phyloP scores from a whole-genome alignment of 768 basidiomycete species.

The Omphalotus guepiniiformis region DNA sequence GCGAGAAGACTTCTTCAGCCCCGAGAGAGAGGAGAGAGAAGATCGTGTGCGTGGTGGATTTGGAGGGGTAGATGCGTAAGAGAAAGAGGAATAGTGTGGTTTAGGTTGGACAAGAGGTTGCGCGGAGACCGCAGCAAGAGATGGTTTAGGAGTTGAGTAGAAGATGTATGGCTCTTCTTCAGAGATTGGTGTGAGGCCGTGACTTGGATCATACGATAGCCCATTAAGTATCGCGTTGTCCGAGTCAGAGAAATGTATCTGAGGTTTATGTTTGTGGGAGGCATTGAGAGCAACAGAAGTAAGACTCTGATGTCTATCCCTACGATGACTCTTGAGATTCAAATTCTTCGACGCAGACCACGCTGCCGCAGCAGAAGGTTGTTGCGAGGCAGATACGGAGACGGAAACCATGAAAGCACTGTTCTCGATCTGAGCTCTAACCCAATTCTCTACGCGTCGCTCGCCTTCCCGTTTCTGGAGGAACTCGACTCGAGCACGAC shows the following conservation, averaged over 20 bases:
- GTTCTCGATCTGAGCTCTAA: constrained; percentile 1
- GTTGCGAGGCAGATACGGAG: no score
- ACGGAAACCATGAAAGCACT: constrained; percentile 4
- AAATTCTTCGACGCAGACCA: background rate
- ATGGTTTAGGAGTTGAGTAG: constrained; percentile 5
- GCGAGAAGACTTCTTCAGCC: no score
- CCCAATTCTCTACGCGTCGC: constrained; percentile 1
- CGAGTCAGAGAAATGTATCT: background rate
- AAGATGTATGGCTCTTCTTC: constrained; percentile 3
- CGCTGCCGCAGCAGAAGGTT: no score
- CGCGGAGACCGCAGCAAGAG: background rate
- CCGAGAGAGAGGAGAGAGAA: no score
- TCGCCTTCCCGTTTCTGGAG: background rate
- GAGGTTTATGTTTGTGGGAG: background rate
- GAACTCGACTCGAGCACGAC: constrained; percentile 6
- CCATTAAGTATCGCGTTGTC: background rate
- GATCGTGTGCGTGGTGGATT: background rate
- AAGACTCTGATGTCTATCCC: background rate
- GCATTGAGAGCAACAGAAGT: background rate
- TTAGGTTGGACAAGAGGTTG: background rate
- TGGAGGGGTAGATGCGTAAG: background rate
- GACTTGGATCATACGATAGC: constrained; percentile 2
- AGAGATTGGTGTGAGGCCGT: background rate
- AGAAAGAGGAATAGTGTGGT: background rate
- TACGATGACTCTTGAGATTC: background rate